A percentile compares a stretch with the other conserved stretches of the same genome.
Conservation (phyloP, 805 yeast species). For the Yarrowia deformans region DNA sequence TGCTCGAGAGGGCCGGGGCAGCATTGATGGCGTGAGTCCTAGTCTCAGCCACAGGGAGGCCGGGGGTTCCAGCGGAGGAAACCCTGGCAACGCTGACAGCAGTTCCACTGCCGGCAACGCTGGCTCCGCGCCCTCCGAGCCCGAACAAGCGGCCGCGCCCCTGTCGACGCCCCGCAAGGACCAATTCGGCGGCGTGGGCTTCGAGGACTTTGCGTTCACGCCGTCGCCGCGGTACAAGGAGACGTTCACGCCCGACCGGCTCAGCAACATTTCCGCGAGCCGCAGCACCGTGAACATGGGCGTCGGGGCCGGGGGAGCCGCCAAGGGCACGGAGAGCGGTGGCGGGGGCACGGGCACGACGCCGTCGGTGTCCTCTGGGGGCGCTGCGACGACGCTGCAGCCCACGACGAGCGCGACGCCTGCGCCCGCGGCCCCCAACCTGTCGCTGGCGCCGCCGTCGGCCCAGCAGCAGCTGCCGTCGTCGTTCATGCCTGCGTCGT, state of each 20-base stretch:
- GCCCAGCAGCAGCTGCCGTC: slow-evolving; percentile 52
- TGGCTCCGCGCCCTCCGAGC: too few relatives aligned
- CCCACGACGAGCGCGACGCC: slow-evolving; percentile 41
- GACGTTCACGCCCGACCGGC: slow-evolving; percentile 36
- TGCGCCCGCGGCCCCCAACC: slow-evolving; percentile 47
- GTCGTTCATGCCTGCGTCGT: slow-evolving; percentile 61
- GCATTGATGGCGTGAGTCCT: slow-evolving; percentile 17
- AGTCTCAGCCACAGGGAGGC: neutral
- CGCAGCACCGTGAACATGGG: slow-evolving; percentile 35
- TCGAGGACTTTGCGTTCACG: slow-evolving; percentile 36
- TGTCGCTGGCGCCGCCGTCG: slow-evolving; percentile 51
- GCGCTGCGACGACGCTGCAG: slow-evolving; percentile 9
- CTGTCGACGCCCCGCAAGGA: slow-evolving; percentile 30
- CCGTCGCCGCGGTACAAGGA: slow-evolving; percentile 33
- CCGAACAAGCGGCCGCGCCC: neutral
- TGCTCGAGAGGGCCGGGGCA: slow-evolving; percentile 10
- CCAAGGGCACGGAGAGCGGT: slow-evolving; percentile 1
- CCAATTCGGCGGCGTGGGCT: slow-evolving; percentile 34
- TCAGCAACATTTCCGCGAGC: slow-evolving; percentile 34
- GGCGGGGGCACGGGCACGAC: slow-evolving; percentile 2
- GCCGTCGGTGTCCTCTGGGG: neutral
- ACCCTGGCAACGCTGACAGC: neutral
- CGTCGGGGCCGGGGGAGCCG: neutral
- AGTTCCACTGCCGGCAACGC: neutral
- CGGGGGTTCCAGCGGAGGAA: too few relatives aligned